Evolutionary conservation across 2,329 filamentous ascomycete species (phyloP), one percentile per base, ranked within the genome.

Genomic region (Phialophora expanda): DNA sequence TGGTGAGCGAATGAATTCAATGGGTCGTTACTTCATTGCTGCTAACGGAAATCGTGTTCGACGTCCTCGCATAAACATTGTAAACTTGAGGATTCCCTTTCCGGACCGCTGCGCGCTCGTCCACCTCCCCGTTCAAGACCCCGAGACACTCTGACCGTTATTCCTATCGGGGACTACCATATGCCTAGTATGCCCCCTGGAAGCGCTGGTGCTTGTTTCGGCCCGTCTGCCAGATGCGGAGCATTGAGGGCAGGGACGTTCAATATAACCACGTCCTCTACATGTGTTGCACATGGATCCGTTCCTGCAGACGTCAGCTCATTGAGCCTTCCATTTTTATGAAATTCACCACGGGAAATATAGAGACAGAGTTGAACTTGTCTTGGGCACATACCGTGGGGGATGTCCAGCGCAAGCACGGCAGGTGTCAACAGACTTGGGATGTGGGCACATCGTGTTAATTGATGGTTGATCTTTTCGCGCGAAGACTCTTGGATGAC

Each of bases 391-490:
- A 59, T 56, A 68, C 66, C 66, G 56, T 41, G 66, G 64, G 61
- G 66, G 56, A 32, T 68, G 48, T 44, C 66, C 66, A 58, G 63
- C 64, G 41, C 66, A 66, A 24, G 56, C 56, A 60, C 56, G 48
- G 53, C 66, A 68, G 20, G 60, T 64, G 6, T 24, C 34, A 51
- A 41, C 65, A 48, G 46, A 28, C 32, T 66, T 68, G n/a, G 59
- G 46, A 53, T 68, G 66, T 28, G 57, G 54, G 56, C 64, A 66
- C 66, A 68, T 68, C 22, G 30, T 64, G 60, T 44, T 46, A 41
- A 50, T 38, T 38, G 61, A 63, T 48, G 24, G 30, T n/a, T 26
- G 32, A 30, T 22, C 14, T 34, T 11, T 32, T 26, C 46, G 32
- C n/a, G 32, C 32, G 7, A 41, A 14, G 20, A 44, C 22, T 54